These are phyloP conservation scores for Ceratobasidium sp. DNA, from an alignment of 1,284 basidiomycete genomes.

Conservation along the genomic window DNA sequence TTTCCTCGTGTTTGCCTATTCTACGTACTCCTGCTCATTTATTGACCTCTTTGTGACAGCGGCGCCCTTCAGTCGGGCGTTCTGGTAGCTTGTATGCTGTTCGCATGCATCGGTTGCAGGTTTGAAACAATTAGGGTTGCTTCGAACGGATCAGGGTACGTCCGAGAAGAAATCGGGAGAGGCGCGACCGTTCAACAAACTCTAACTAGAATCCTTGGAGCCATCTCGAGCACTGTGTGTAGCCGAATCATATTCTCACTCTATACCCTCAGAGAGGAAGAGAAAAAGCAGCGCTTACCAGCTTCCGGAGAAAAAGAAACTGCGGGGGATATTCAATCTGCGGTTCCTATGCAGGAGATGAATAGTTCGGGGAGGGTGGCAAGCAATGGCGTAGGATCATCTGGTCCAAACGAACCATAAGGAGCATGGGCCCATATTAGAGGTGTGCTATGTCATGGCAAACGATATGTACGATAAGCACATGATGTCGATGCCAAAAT, in stretches of 20 bases:
- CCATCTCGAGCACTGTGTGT: slow-evolving; percentile 1
- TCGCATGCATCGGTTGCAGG: slow-evolving; percentile 3
- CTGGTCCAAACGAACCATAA: no score
- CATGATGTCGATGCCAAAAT: no score
- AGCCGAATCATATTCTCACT: slow-evolving; percentile 22
- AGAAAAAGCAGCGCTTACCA: not conserved
- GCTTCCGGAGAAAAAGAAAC: not conserved
- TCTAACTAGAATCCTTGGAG: not conserved
- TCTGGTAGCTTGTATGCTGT: not conserved
- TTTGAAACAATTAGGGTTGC: slow-evolving; percentile 3
- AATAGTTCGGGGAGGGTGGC: no score
- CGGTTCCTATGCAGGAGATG: not conserved
- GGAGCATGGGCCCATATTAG: no score
- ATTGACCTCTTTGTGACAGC: not conserved
- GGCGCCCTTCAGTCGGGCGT: not conserved
- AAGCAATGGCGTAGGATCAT: no score
- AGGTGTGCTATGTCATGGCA: no score
- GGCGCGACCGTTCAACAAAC: not conserved
- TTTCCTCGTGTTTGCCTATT: no score
- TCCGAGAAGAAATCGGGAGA: not conserved
- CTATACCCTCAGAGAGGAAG: not conserved
- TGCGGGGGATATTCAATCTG: not conserved
- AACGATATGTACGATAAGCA: no score
- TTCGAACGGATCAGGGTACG: slow-evolving; percentile 12
- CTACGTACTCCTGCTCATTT: no score